These are phyloP conservation scores for Phylloporus sp. DNA, from an alignment of 768 basidiomycete species.

Conservation along the genomic window DNA sequence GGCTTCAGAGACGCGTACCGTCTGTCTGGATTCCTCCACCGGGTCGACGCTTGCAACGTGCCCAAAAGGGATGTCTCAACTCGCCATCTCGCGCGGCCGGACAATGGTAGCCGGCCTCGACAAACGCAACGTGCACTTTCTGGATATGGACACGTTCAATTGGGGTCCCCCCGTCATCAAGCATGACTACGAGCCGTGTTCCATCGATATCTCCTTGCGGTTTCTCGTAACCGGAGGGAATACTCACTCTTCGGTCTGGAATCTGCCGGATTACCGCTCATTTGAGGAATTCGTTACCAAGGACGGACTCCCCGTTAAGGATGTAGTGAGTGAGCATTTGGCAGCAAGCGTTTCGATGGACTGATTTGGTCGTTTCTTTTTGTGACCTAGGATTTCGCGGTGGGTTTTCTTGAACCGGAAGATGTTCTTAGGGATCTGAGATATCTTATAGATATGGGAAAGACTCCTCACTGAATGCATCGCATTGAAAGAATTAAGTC, in stretches of 20 bases:
- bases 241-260: background rate
- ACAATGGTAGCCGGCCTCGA: background rate
- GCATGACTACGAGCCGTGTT: background rate
- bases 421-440: no score
- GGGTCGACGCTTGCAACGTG: no score
- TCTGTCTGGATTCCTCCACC: background rate
- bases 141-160: background rate
- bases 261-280: background rate
- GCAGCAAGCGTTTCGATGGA: no score
- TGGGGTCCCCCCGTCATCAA: background rate
- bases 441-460: background rate
- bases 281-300: background rate
- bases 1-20: background rate
- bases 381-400: background rate
- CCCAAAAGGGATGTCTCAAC: background rate
- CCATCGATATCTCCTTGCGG: background rate
- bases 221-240: background rate
- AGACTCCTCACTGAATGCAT: background rate
- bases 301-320: background rate
- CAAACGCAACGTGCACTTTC: background rate
- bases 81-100: background rate
- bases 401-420: no score
- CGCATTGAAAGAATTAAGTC: background rate
- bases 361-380: background rate
- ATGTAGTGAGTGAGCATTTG: background rate